Evolutionary conservation across 306 rosid species (phyloP).

Genomic region (Gastrolobium bilobum): DNA sequence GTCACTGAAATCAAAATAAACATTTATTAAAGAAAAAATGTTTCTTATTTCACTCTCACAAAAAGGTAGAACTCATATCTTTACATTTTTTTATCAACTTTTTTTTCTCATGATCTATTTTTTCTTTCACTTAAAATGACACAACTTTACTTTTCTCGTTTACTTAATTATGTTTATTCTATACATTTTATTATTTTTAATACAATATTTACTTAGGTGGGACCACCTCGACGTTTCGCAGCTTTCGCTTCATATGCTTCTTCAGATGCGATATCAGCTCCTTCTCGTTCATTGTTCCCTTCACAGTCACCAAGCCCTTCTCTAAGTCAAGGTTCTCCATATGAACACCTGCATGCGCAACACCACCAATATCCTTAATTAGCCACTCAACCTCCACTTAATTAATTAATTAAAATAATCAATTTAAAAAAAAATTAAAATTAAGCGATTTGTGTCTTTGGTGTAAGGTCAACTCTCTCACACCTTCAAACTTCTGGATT

Average conservation of each 20-base stretch:
- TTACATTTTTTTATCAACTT: too few species aligned
- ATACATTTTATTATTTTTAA: too few species aligned
- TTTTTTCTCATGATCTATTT: too few species aligned
- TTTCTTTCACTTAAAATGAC: too few species aligned
- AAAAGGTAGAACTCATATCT: too few species aligned
- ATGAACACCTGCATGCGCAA: conserved; percentile 63
- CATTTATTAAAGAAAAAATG: too few species aligned
- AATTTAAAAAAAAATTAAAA: background rate
- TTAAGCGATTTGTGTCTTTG: background rate
- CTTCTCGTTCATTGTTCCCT: conserved; percentile 78
- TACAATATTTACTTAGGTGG: conserved; percentile 44
- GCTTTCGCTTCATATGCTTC: conserved; percentile 60
- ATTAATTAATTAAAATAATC: conserved; percentile 17
- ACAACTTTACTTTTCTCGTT: too few species aligned
- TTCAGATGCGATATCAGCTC: conserved; percentile 61
- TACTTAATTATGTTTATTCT: too few species aligned
- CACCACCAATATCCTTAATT: conserved; percentile 18
- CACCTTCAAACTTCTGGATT: conserved; percentile 66
- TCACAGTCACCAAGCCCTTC: conserved; percentile 78
- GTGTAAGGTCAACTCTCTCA: conserved; percentile 46
- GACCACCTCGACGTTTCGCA: conserved; percentile 84
- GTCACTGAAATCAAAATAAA: too few species aligned
- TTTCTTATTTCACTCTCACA: too few species aligned
- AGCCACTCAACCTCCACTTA: background rate
- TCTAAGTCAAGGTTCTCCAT: conserved; percentile 60